Evolutionary conservation across 2,329 filamentous ascomycete species (phyloP).

Genomic region (Colletotrichum filicis): DNA sequence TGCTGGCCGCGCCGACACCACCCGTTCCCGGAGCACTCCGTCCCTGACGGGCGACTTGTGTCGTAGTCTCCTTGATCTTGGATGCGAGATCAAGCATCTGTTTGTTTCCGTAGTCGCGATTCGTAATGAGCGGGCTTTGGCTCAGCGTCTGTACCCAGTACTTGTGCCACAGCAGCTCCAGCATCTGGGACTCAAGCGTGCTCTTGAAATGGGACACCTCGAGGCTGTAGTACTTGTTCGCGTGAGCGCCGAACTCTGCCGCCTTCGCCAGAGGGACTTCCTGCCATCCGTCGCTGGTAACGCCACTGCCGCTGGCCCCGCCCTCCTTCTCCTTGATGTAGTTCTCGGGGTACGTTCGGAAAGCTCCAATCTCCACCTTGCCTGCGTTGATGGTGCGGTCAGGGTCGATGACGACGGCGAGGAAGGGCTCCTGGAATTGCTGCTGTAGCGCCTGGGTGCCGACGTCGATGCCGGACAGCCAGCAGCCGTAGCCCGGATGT

Average conservation of each 20-base stretch:
- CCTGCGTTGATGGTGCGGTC: constrained; percentile 94
- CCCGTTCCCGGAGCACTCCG: constrained; percentile 40
- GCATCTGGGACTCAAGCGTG: constrained; percentile 84
- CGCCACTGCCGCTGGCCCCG: constrained; percentile 43
- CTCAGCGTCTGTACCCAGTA: constrained; percentile 98
- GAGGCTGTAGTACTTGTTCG: constrained; percentile 88
- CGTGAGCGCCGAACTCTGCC: constrained; percentile 94
- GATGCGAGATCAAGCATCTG: constrained; percentile 89
- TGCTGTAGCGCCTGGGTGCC: constrained; percentile 89
- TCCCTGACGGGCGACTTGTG: constrained; percentile 45
- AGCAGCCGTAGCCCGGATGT: constrained; percentile 97
- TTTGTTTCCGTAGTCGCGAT: constrained; percentile 91
- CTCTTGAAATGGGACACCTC: constrained; percentile 96
- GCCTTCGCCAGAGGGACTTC: constrained; percentile 93
- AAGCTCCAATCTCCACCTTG: constrained; percentile 97
- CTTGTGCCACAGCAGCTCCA: constrained; percentile 96
- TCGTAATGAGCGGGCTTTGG: constrained; percentile 89
- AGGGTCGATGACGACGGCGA: constrained; percentile 93
- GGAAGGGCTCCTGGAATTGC: constrained; percentile 86
- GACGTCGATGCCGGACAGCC: constrained; percentile 97
- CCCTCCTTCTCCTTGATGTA: constrained; percentile 64
- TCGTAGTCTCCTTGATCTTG: constrained; percentile 78
- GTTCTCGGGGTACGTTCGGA: constrained; percentile 86
- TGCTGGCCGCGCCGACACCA: constrained; percentile 41
- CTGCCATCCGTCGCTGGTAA: constrained; percentile 69